Percentiles rank a stretch among this genome's conserved stretches.
phyloP scores from a whole-genome alignment of 1,284 basidiomycete genomes.

The Naganishia albida region DNA sequence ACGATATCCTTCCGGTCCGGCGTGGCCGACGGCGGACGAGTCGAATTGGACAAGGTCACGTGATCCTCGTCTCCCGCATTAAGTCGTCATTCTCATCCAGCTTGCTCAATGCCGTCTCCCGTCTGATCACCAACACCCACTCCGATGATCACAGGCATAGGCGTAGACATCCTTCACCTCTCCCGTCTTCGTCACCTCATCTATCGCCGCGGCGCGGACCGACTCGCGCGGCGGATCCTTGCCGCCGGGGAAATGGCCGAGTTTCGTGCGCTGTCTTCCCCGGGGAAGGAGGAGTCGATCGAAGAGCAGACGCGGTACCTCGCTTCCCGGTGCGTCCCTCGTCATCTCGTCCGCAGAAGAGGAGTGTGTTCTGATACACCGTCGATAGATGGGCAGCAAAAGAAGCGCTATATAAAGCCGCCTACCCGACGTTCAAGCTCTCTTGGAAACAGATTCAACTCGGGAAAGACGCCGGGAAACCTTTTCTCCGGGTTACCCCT shows the following conservation, averaged over 20 bases:
- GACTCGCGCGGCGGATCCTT: slow-evolving; percentile 31
- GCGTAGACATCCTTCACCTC: slow-evolving; percentile 30
- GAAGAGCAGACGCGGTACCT: slow-evolving; percentile 18
- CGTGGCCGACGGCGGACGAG: neutral
- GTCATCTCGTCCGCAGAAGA: neutral
- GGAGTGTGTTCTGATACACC: neutral
- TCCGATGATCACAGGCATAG: slow-evolving; percentile 31
- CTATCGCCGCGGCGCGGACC: slow-evolving; percentile 18
- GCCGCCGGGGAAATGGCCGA: slow-evolving; percentile 19
- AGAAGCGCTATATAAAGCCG: slow-evolving; percentile 39
- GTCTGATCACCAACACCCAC: neutral
- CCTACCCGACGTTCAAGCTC: slow-evolving; percentile 34
- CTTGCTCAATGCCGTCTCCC: neutral
- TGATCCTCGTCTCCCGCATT: too few species aligned
- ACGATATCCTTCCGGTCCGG: too few species aligned
- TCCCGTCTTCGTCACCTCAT: slow-evolving; percentile 17
- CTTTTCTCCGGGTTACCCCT: slow-evolving; percentile 8
- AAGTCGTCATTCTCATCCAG: neutral
- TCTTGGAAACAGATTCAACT: slow-evolving; percentile 32
- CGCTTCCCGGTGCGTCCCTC: slow-evolving; percentile 22
- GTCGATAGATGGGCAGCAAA: slow-evolving; percentile 39
- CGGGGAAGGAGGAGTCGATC: neutral
- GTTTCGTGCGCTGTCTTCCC: slow-evolving; percentile 11
- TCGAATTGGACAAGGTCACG: neutral
- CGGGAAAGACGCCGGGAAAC: slow-evolving; percentile 11